Evolutionary conservation across 2,329 filamentous ascomycete genomes (phyloP), one percentile per base, ranked within the genome.

Genomic region (Talaromyces atroroseus): DNA sequence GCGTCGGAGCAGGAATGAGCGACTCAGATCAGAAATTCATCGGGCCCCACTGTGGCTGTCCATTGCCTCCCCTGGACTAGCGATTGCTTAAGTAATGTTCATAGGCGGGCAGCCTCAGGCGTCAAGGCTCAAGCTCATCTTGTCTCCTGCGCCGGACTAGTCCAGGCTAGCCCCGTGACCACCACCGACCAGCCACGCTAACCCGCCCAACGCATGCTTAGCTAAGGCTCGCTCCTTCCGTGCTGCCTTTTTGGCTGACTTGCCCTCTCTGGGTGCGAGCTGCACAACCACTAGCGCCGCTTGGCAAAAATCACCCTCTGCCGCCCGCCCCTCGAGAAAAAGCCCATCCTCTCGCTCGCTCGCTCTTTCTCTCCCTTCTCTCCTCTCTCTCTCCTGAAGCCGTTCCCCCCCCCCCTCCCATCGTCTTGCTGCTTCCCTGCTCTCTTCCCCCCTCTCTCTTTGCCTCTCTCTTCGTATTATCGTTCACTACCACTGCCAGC

Each of bases 231-330:
- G 32, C 12, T 16, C 32, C 16, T 14, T 36, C 32, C 26, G 36
- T 18, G 12, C n/a, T 40, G 10, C 14, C 18, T 16, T 40, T 20
- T 36, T 45, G 23, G 20, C 50, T 26, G 2, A 2, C 26, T 29
- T 26, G 24, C 24, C 40, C 18, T 36, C 14, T 46, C 21, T 14
- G 46, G 14, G 48, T 23, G 10, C 14, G 34, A 58, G 65, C 62
- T 69, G 58, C 67, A 63, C 66, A 68, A 68, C 67, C 67, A 69
- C 67, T 69, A 69, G 67, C 65, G 63, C 57, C 49, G 24, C 66
- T 68, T 68, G 66, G 67, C 67, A 65, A 61, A 59, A 62, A 61
- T 68, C 64, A 56, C 66, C 60, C 61, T 66, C 63, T 63, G 62
- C 61, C 65, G 60, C 62, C 65, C 65, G 64, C 65, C 66, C 66